Base-by-base conservation (phyloP, 768 basidiomycete species). In the Multifurca ochricompacta region DNA sequence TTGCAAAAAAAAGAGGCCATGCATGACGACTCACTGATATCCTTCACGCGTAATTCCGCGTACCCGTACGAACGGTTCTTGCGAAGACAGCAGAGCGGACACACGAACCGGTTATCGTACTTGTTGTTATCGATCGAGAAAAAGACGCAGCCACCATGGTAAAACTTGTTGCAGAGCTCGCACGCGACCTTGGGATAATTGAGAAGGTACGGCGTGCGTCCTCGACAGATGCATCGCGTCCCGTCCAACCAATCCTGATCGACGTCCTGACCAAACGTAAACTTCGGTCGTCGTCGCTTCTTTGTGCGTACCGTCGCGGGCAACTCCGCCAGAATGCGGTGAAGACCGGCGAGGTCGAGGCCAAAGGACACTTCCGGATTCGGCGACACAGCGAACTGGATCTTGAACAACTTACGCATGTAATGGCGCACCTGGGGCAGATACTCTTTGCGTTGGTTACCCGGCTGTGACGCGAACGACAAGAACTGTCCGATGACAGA, bases 351-450 rank as follows among this genome's bases (percentile, higher is more conserved):
- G 19, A 91, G 77, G 66, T 91, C 87, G 25, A 92, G 73, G 14
- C 89, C 89, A 61, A 82, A 91, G 2, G 87, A 89, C 2, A 87
- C 78, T 44, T 89, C 87, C 1, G 82, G 84, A 56, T 80, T 86
- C 2, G 87, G 85, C 0, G 86, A 86, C 9, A 92, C 84, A n/a
- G 85, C 83, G 64, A 92, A 91, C 68, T 91, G 89, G 48, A 92
- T 87, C 71, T 83, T 85, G 74, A 83, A 91, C 14, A 91, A 71
- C 70, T 92, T 92, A 60, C 89, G 83, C 87, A 92, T 90, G 66
- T 85, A 91, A 67, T 92, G 90, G 30, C 89, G 81, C 11, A 91
- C 87, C 67, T 90, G 89, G 14, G 83, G 78, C 36, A 91, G 82
- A 62, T 83, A 85, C 51, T 87, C 85, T 3, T 75, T 71, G n/a